These are phyloP conservation scores for Scleromitrula shiraiana DNA, from an alignment of 2,329 filamentous ascomycete genomes.

Conservation along the genomic window DNA sequence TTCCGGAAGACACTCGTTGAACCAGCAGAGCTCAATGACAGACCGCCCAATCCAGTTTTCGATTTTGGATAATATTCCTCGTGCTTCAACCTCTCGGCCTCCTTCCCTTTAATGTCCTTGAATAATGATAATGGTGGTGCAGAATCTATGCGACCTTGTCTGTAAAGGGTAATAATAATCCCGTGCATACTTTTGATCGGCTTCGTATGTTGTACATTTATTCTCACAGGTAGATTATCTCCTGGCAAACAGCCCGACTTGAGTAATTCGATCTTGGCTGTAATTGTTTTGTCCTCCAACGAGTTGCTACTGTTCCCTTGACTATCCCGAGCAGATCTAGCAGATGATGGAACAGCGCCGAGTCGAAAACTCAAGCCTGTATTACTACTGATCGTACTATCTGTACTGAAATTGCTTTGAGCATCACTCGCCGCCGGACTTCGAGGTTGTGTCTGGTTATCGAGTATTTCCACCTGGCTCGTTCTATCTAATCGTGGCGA, in stretches of 20 bases:
- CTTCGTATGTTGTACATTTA: slow-evolving; percentile 82
- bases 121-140: slow-evolving; percentile 47
- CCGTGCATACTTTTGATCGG: slow-evolving; percentile 85
- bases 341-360: slow-evolving; percentile 29
- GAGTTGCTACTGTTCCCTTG: slow-evolving; percentile 43
- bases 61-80: slow-evolving; percentile 84
- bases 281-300: slow-evolving; percentile 68
- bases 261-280: slow-evolving; percentile 72
- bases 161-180: slow-evolving; percentile 85
- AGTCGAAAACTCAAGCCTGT: slow-evolving; percentile 39
- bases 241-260: slow-evolving; percentile 81
- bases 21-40: slow-evolving; percentile 78
- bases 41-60: slow-evolving; percentile 73
- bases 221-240: slow-evolving; percentile 70
- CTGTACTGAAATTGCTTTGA: slow-evolving; percentile 62
- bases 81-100: slow-evolving; percentile 56
- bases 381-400: slow-evolving; percentile 42
- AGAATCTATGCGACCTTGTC: slow-evolving; percentile 85
- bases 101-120: slow-evolving; percentile 44
- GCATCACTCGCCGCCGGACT: slow-evolving; percentile 43
- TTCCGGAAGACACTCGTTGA: slow-evolving; percentile 93
- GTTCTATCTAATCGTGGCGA: slow-evolving; percentile 28
- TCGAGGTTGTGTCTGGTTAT: slow-evolving; percentile 37
- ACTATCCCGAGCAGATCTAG: slow-evolving; percentile 37
- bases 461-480: slow-evolving; percentile 28